Evolutionary conservation across 768 basidiomycete species (phyloP).

Genomic region (Phanerochaete carnosa): DNA sequence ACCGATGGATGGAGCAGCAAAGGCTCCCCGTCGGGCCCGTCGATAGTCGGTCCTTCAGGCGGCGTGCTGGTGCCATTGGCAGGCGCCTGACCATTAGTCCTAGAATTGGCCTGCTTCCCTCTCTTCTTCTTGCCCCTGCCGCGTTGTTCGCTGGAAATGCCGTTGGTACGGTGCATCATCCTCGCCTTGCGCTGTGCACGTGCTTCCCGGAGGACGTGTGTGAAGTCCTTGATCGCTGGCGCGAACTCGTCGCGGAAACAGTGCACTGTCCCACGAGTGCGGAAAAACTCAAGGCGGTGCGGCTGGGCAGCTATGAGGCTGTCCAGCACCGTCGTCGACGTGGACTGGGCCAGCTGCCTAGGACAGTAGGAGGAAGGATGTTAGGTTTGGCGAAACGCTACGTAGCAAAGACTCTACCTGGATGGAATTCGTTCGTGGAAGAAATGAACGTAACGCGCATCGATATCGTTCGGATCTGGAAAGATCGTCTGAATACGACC

Average conservation of each 20-base stretch:
- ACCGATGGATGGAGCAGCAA: conserved; percentile 67
- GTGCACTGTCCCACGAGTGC: conserved; percentile 88
- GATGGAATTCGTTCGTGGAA: conserved; percentile 96
- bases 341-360: conserved; percentile 84
- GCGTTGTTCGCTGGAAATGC: conserved; percentile 31
- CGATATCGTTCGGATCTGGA: conserved; percentile 69
- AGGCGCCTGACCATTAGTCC: conserved; percentile 63
- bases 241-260: conserved; percentile 83
- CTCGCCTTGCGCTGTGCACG: conserved; percentile 67
- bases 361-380: conserved; percentile 16
- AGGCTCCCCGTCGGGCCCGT: conserved; percentile 48
- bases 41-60: conserved; percentile 37
- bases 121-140: conserved; percentile 56
- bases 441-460: conserved; percentile 88
- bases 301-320: conserved; percentile 72
- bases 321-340: conserved; percentile 73
- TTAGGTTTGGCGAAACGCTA: conserved; percentile 13
- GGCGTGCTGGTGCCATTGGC: conserved; percentile 58
- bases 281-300: conserved; percentile 78
- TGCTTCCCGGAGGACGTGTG: conserved; percentile 75
- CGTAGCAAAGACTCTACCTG: conserved; percentile 42
- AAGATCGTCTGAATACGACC: neutral
- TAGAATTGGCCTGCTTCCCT: conserved; percentile 33
- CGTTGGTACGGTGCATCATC: conserved; percentile 46
- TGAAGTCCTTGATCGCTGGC: conserved; percentile 76